Percentiles rank a stretch among this genome's conserved stretches.
Evolutionary conservation across 768 basidiomycete species (phyloP).

Genomic region (Chalciporus piperatus): DNA sequence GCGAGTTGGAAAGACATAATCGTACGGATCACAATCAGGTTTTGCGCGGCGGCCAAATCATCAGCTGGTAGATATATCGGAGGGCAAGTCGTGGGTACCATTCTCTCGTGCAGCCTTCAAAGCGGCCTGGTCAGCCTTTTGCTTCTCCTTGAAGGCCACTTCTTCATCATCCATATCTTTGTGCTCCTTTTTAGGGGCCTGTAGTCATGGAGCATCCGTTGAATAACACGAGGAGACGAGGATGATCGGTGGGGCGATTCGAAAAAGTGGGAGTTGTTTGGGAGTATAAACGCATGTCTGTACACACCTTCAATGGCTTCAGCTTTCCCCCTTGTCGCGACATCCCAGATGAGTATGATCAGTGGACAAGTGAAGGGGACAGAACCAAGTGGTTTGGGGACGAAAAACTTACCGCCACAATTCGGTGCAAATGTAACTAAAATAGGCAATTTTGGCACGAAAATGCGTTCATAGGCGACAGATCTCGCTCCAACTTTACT

Average conservation of each 20-base stretch:
- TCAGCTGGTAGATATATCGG: neutral
- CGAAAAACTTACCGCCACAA: neutral
- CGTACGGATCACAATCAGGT: neutral
- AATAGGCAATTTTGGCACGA: neutral
- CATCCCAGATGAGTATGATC: conserved; percentile 17
- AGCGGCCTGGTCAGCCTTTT: conserved; percentile 72
- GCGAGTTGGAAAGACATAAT: neutral
- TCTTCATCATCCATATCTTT: conserved; percentile 72
- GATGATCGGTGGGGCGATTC: neutral
- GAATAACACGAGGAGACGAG: neutral
- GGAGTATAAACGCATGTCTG: neutral
- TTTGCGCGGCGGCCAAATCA: neutral
- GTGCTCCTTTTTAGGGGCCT: conserved; percentile 85
- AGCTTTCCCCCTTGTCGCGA: conserved; percentile 78
- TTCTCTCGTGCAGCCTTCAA: conserved; percentile 70
- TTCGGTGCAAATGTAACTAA: neutral
- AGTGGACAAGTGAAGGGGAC: neutral
- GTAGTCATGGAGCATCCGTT: neutral
- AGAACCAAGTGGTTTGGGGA: conserved; percentile 1
- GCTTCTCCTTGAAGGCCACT: conserved; percentile 67
- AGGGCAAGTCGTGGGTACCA: conserved; percentile 42
- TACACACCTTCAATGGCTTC: conserved; percentile 77
- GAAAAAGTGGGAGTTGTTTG: neutral
- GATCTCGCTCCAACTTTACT: too few relatives aligned
- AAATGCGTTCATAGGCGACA: too few relatives aligned